phyloP scores from a whole-genome alignment of 495 filamentous ascomycete genomes.

The Penicillium steckii region DNA sequence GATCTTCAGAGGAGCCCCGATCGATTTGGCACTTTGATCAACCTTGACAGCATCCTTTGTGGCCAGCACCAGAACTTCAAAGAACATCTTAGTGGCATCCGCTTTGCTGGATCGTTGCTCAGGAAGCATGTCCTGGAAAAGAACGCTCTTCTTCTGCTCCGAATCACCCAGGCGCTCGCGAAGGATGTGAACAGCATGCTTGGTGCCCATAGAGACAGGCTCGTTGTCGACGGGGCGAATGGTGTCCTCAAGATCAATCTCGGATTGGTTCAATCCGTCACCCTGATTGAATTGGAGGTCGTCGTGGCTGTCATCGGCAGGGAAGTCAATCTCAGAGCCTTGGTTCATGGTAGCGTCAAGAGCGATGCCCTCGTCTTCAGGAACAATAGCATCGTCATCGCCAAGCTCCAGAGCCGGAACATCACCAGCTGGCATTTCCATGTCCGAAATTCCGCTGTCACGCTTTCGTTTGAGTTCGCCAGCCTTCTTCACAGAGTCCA shows the following conservation, averaged over 20 bases:
- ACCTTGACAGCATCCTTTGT: constrained; percentile 98
- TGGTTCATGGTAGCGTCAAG: constrained; percentile 52
- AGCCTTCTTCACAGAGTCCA: constrained; percentile 72
- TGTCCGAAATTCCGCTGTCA: constrained; percentile 80
- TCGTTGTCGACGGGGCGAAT: constrained; percentile 77
- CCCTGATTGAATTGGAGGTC: constrained; percentile 52
- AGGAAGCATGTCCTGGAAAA: constrained; percentile 91
- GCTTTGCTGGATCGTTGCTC: constrained; percentile 72
- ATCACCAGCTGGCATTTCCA: constrained; percentile 64
- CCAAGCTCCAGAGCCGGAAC: constrained; percentile 70
- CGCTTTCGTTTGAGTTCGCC: constrained; percentile 92
- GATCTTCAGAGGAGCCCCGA: constrained; percentile 77
- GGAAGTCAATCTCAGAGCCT: constrained; percentile 58
- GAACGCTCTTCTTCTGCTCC: constrained; percentile 69
- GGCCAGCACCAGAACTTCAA: constrained; percentile 90
- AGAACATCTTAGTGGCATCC: constrained; percentile 99
- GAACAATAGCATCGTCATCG: constrained; percentile 54
- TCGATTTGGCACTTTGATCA: constrained; percentile 73
- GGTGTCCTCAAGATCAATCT: constrained; percentile 74
- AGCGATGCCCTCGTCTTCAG: constrained; percentile 49
- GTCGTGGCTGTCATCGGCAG: constrained; percentile 55
- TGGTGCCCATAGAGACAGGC: constrained; percentile 83
- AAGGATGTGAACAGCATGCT: constrained; percentile 92
- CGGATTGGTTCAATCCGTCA: constrained; percentile 41
- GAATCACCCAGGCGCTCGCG: constrained; percentile 80